A percentile compares a stretch with the other conserved stretches of the same genome.
Evolutionary conservation across 2,329 filamentous ascomycete genomes (phyloP).

Genomic region (Penicillium paneum): DNA sequence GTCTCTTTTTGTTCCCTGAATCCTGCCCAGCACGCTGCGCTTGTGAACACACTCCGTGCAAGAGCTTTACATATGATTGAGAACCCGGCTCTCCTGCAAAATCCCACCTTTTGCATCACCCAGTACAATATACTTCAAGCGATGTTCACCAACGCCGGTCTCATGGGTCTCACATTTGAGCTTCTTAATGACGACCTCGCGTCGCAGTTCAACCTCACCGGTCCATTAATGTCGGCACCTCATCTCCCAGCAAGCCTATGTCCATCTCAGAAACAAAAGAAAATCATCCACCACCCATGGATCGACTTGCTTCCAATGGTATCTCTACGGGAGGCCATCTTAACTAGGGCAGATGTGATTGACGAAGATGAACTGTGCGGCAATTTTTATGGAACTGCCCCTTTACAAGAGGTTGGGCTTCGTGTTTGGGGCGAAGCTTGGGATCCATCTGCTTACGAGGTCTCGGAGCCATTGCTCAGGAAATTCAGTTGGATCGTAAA

Average conservation of each 20-base stretch:
- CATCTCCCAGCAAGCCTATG: constrained; percentile 16
- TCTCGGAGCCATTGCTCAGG: constrained; percentile 25
- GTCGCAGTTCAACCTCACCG: constrained; percentile 17
- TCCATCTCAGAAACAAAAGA: constrained; percentile 14
- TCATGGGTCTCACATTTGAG: constrained; percentile 14
- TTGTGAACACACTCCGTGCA: not conserved
- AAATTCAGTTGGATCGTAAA: constrained; percentile 28
- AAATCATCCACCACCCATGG: constrained; percentile 29
- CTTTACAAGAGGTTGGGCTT: constrained; percentile 16
- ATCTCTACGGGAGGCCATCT: constrained; percentile 24
- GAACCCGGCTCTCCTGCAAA: not conserved
- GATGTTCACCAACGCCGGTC: constrained; percentile 13
- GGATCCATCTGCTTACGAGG: constrained; percentile 30
- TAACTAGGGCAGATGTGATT: constrained; percentile 12
- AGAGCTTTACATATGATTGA: not conserved
- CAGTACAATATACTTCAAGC: constrained; percentile 15
- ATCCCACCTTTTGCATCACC: not conserved
- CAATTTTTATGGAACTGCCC: constrained; percentile 17
- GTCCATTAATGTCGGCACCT: constrained; percentile 4
- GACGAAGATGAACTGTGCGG: constrained; percentile 26
- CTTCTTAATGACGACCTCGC: constrained; percentile 17
- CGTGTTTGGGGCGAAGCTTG: constrained; percentile 32
- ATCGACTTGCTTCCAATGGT: constrained; percentile 29
- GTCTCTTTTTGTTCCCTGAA: too few relatives aligned
- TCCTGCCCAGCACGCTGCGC: too few relatives aligned